These are phyloP conservation scores for Arabidopsis thaliana DNA, from an alignment of 345 rosid species.

Conservation along the genomic window TAIR10.1 NC_003074.8:8377501-8378000, in stretches of 20 bases:
- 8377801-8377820: slow-evolving; percentile 3
- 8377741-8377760: slow-evolving; percentile 66
- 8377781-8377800: slow-evolving; percentile 71
- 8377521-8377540: neutral
- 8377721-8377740: slow-evolving; percentile 71
- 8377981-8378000: slow-evolving; percentile 18
- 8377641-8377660: slow-evolving; percentile 89
- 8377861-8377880: neutral
- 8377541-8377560: slow-evolving; percentile 60
- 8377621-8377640: slow-evolving; percentile 93
- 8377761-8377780: slow-evolving; percentile 92
- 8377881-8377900: neutral
- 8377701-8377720: slow-evolving; percentile 76
- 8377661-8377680: slow-evolving; percentile 68
- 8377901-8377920: neutral
- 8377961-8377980: slow-evolving; percentile 51
- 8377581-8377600: slow-evolving; percentile 93
- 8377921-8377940: neutral
- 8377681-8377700: slow-evolving; percentile 67
- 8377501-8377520: neutral
- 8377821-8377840: neutral
- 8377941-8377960: slow-evolving; percentile 63
- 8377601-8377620: slow-evolving; percentile 87
- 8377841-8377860: neutral
- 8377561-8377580: slow-evolving; percentile 87